Evolutionary conservation across 495 filamentous ascomycete species (phyloP), one percentile per base, ranked within the genome.

Genomic region (Penicillium canariense): DNA sequence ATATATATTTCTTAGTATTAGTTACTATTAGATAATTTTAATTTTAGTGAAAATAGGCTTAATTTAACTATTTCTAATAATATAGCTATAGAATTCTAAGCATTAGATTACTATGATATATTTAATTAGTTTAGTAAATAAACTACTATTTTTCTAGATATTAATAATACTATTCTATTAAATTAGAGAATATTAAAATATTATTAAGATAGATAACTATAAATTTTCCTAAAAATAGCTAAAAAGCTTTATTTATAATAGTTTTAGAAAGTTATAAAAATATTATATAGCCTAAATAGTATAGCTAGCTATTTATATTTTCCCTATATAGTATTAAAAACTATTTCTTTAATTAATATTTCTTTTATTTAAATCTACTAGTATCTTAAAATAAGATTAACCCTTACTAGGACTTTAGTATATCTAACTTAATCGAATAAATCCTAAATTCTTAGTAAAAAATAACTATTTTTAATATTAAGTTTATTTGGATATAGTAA

Each of bases 271-370:
- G 5, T 54, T n/a, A 30, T 32, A 22, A 20, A 14, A 15, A 20
- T 39, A 39, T 54, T 54, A 47, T 54, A 54, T 3, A 47, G 42
- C 2, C 50, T 44, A 44, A 52, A 52, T 44, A 44, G 43, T 46
- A 54, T 54, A n/a, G 17, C 20, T 28, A 54, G 32, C 43, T 54
- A 54, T 30, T 54, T 47, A 47, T 54, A 54, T 22, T 54, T 54
- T 38, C 23, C 43, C 30, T 54, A 54, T 4, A 47, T 54, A 4
- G 5, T 54, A 39, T 54, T 54, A 54, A 50, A 40, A 17, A 39
- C 11, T 25, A 22, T 50, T 15, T 50, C 39, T 4, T 17, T 23
- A 27, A 50, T 50, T 40, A 40, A 27, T 5, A 15, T 0, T 7
- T 50, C 7, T 12, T 0, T 14, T 40, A 50, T 27, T 5, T 22